Percentiles rank a stretch among this genome's conserved stretches.
phyloP scores from a whole-genome alignment of 73 alveolate genomes.

The Uronychia binucleata region DNA sequence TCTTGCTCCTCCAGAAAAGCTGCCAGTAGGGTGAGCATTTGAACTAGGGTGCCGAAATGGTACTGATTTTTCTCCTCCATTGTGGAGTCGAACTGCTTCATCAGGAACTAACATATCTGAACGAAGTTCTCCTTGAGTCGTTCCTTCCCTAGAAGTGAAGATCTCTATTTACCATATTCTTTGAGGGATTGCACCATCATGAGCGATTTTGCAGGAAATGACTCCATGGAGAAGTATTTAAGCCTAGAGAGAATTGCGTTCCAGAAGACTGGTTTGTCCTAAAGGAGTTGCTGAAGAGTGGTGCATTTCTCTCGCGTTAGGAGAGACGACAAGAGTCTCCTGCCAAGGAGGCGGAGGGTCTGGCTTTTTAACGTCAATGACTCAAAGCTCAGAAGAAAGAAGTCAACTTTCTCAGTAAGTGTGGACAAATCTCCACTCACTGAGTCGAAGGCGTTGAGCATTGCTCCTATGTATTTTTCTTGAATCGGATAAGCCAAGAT shows the following conservation, averaged over 20 bases:
- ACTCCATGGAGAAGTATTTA: neutral
- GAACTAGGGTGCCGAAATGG: neutral
- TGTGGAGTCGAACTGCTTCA: neutral
- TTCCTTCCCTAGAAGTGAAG: neutral
- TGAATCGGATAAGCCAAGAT: neutral
- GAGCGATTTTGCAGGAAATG: neutral
- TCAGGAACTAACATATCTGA: neutral
- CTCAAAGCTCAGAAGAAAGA: neutral
- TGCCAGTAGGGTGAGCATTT: neutral
- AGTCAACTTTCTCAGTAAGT: neutral
- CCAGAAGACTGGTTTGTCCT: neutral
- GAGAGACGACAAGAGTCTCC: too few relatives aligned
- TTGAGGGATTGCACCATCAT: neutral
- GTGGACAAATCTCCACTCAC: neutral
- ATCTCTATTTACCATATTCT: neutral
- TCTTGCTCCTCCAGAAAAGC: neutral
- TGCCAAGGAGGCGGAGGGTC: neutral
- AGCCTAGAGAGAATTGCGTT: neutral
- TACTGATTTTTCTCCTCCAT: neutral
- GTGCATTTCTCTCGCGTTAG: neutral
- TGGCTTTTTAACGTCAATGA: neutral
- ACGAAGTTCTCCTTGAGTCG: neutral
- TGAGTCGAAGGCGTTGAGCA: neutral
- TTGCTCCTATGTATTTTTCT: neutral
- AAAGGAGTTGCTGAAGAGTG: neutral